Evolutionary conservation across 2,329 filamentous ascomycete genomes (phyloP).

Genomic region (Orbilia javanica): DNA sequence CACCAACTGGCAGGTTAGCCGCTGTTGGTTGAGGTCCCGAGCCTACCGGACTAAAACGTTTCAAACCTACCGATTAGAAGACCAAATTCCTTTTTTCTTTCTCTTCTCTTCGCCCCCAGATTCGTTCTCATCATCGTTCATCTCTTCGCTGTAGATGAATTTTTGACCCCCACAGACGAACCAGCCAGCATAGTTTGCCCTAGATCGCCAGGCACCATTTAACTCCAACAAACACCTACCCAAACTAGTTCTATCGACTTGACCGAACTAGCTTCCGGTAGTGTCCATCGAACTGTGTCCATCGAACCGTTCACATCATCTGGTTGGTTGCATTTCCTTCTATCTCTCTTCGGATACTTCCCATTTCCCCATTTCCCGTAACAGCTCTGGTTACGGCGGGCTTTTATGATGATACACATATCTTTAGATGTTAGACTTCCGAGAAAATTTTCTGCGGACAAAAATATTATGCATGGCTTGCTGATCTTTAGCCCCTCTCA

Average conservation of each 20-base stretch:
- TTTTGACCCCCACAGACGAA: conserved; percentile 8
- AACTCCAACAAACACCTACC: conserved; percentile 30
- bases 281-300: not conserved
- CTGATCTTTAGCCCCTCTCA: conserved; percentile 28
- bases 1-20: conserved; percentile 43
- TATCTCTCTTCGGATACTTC: not conserved
- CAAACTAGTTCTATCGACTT: conserved; percentile 31
- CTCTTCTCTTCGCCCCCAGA: conserved; percentile 19
- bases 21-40: conserved; percentile 41
- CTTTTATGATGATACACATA: conserved; percentile 62
- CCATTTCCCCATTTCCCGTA: not conserved
- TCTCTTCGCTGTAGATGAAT: conserved; percentile 45
- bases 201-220: conserved; percentile 12
- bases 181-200: conserved; percentile 5
- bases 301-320: not conserved
- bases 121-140: conserved; percentile 16
- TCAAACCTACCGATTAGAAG: conserved; percentile 15
- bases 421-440: conserved; percentile 67
- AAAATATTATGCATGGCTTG: conserved; percentile 60
- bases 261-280: conserved; percentile 24
- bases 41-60: conserved; percentile 16
- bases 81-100: not conserved
- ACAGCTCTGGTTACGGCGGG: conserved; percentile 6
- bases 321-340: conserved; percentile 18
- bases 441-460: conserved; percentile 63